Evolutionary conservation across 108 stramenopile genomes (phyloP).

Genomic region (Cyclotella sp.): DNA sequence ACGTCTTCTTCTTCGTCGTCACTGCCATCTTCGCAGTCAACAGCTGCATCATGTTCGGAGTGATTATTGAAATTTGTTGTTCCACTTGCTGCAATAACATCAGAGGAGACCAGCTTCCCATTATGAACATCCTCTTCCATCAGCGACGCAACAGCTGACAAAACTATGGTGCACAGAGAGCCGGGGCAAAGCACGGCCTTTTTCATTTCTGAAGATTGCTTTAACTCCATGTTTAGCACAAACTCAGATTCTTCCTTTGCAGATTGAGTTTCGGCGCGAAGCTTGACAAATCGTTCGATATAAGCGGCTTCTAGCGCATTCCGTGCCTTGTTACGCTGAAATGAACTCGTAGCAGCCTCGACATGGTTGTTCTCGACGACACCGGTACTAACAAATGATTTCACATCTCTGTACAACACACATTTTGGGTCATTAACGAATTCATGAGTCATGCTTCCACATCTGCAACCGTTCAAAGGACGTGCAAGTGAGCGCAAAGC

Average conservation of each 20-base stretch:
- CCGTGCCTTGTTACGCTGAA: conserved; percentile 33
- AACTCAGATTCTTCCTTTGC: conserved; percentile 69
- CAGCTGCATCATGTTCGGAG: conserved; percentile 18
- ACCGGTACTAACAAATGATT: conserved; percentile 24
- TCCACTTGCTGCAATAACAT: background rate
- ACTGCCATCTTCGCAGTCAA: conserved; percentile 56
- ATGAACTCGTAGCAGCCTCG: background rate
- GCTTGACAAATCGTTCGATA: conserved; percentile 60
- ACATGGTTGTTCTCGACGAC: background rate
- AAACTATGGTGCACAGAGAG: conserved; percentile 67
- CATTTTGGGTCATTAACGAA: conserved; percentile 74
- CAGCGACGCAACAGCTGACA: conserved; percentile 63
- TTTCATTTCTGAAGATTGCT: conserved; percentile 58
- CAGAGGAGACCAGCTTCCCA: background rate
- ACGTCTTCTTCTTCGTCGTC: conserved; percentile 68
- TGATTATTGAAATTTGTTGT: conserved; percentile 5
- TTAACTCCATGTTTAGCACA: conserved; percentile 78
- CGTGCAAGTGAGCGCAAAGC: conserved; percentile 56
- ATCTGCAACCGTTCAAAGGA: conserved; percentile 73
- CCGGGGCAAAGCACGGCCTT: conserved; percentile 73
- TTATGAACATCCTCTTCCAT: conserved; percentile 18
- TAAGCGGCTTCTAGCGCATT: conserved; percentile 73
- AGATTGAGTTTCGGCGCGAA: conserved; percentile 54
- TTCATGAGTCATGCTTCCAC: conserved; percentile 65
- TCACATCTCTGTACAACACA: conserved; percentile 67